These are phyloP conservation scores for Fusarium neocosmosporiellum DNA, from an alignment of 2,329 filamentous ascomycete genomes.

Conservation along the genomic window DNA sequence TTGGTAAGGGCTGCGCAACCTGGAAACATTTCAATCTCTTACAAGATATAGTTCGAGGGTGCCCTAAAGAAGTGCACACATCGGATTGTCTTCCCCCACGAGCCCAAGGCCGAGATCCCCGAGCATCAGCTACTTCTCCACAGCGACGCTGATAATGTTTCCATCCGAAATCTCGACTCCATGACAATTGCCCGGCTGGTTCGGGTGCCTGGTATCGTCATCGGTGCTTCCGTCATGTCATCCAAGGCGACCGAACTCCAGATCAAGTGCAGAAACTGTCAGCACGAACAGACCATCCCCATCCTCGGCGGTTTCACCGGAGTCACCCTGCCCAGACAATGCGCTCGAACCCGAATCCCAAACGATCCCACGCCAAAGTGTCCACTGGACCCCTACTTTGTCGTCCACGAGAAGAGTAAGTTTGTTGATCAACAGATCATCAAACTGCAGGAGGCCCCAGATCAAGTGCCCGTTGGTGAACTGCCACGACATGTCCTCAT, in stretches of 20 bases:
- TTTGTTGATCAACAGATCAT: conserved; percentile 99
- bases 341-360: conserved; percentile 70
- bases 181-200: conserved; percentile 95
- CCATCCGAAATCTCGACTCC: conserved; percentile 93
- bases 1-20: conserved; percentile 67
- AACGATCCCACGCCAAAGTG: conserved; percentile 80
- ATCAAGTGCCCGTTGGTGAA: conserved; percentile 97
- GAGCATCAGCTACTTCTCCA: conserved; percentile 96
- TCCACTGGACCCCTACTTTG: conserved; percentile 94
- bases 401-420: conserved; percentile 90
- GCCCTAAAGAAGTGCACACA: conserved; percentile 93
- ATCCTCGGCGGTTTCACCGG: conserved; percentile 90
- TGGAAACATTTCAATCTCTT: neutral
- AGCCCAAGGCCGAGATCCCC: conserved; percentile 75
- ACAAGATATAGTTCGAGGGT: conserved; percentile 78
- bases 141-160: conserved; percentile 89
- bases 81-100: conserved; percentile 88
- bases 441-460: conserved; percentile 96
- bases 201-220: conserved; percentile 95
- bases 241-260: conserved; percentile 91
- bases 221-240: conserved; percentile 94
- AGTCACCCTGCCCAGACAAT: conserved; percentile 84
- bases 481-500: conserved; percentile 94
- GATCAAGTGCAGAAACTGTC: conserved; percentile 90
- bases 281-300: conserved; percentile 74